Conservation (phyloP, 768 basidiomycete genomes). For the Leccinum boreale region DNA sequence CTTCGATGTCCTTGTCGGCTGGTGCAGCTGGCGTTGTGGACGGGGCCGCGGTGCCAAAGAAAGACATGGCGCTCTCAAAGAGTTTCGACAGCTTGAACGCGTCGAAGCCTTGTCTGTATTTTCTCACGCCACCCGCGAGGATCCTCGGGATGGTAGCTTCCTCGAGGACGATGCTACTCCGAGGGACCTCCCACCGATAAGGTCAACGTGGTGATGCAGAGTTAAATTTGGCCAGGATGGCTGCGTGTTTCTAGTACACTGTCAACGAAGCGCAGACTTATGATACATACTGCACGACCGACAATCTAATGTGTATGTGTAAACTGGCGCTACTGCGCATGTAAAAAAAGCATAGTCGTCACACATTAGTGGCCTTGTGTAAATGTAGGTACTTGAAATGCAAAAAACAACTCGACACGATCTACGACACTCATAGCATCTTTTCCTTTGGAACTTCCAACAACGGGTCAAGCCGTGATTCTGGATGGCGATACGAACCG, state of each 20-base stretch:
- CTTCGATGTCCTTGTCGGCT: constrained; percentile 75
- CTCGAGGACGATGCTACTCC: too few relatives aligned
- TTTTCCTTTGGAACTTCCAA: constrained; percentile 49
- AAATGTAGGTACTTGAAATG: constrained; percentile 15
- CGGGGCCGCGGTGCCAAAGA: constrained; percentile 36
- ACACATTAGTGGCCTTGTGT: constrained; percentile 19
- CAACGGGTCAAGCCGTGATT: constrained; percentile 79
- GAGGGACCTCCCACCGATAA: neutral
- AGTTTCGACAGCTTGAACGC: neutral
- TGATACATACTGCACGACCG: too few relatives aligned
- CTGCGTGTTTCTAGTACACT: neutral
- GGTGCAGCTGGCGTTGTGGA: constrained; percentile 36
- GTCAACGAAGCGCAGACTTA: neutral
- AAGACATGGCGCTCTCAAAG: constrained; percentile 34
- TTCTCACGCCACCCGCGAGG: constrained; percentile 24
- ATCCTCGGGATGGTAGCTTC: too few relatives aligned
- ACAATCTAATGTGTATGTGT: neutral
- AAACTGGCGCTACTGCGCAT: neutral
- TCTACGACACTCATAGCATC: constrained; percentile 3
- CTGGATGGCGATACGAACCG: constrained; percentile 88
- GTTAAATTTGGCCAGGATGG: neutral
- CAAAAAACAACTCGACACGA: neutral
- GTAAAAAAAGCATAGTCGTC: constrained; percentile 1
- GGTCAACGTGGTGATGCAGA: neutral
- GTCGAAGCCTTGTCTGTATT: neutral